Percentiles rank a stretch among this genome's conserved stretches.
phyloP scores from a whole-genome alignment of 805 yeast genomes.

The Wickerhamiella cacticola region DNA sequence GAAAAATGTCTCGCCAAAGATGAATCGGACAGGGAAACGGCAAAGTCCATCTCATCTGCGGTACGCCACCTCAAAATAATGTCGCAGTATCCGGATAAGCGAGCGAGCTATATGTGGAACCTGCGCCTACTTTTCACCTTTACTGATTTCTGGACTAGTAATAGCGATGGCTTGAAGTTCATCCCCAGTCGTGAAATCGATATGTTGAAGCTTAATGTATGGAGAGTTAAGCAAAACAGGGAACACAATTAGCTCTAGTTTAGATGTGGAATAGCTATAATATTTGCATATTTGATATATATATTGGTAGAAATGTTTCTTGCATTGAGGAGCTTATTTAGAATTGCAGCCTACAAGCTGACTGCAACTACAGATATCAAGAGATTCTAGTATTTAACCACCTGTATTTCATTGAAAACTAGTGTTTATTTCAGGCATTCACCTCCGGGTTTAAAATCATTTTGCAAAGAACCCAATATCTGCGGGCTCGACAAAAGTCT shows the following conservation, averaged over 20 bases:
- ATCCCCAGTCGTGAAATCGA: slow-evolving; percentile 16
- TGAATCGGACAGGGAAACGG: slow-evolving; percentile 1
- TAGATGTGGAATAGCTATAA: too few species aligned
- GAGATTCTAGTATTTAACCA: too few species aligned
- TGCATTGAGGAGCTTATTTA: too few species aligned
- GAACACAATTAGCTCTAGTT: not conserved
- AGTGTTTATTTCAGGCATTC: too few species aligned
- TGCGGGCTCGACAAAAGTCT: slow-evolving; percentile 22
- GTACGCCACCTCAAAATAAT: not conserved
- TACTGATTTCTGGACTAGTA: slow-evolving; percentile 14
- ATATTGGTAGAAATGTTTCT: too few species aligned
- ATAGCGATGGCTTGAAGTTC: slow-evolving; percentile 13
- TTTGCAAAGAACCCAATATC: slow-evolving; percentile 20
- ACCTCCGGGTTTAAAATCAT: too few species aligned
- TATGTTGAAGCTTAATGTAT: slow-evolving; percentile 14
- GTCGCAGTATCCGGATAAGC: slow-evolving; percentile 8
- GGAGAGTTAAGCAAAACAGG: slow-evolving; percentile 4
- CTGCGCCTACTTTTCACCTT: slow-evolving; percentile 11
- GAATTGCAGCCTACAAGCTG: too few species aligned
- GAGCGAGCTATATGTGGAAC: slow-evolving; percentile 10
- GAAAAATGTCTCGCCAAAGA: not conserved
- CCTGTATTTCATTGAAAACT: too few species aligned
- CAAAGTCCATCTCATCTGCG: not conserved
- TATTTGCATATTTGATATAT: not conserved
- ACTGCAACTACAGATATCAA: too few species aligned